Base-by-base conservation (phyloP, 331 rosid species). In the Acacia pycnantha region DNA sequence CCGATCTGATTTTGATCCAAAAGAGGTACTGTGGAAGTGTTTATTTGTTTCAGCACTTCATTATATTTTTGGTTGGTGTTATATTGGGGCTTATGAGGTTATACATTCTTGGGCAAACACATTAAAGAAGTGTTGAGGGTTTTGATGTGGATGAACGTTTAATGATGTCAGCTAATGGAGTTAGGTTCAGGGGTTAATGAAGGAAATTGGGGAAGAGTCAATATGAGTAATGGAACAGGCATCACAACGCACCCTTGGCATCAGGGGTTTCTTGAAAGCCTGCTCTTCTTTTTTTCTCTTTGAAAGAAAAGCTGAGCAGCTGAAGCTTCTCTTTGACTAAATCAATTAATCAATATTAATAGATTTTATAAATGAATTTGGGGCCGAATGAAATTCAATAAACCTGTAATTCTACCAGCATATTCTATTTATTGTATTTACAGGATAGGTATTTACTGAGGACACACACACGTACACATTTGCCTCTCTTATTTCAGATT, bases 1-100 rank as follows among this genome's bases (percentile, higher is more conserved):
- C n/a, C n/a, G 40, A 73, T 71, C 89, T 51, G 70, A 11, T 56
- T 96, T 92, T 76, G 84, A 96, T 82, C 97, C 92, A 72, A 91
- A 90, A 64, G 92, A 94, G 97, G 99, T 73, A 48, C 3, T 48
- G 44, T 27, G 4, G 27, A 56, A 26, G 16, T 13, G 51, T 27
- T 46, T 47, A 4, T 27, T 31, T 47, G 33, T 41, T 47, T 47
- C 27, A 47, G 44, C 26, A 27, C 43, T 73, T 27, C 13, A 47
- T 72, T 47, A 47, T 73, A 18, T 27, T 54, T 47, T 48, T 48
- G 8, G 5, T 24, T 27, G 59, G 41, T 44, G 58, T 72, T 47
- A 46, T 46, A 10, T 15, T 73, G 62, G 43, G 6, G 26, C 18
- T 47, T 8, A 27, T 48, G 77, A 37, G 40, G 29, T 71, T 46